Evolutionary conservation across 306 rosid genomes (phyloP), one percentile per base, ranked within the genome.

Genomic region (Cucurbita pepo): DNA sequence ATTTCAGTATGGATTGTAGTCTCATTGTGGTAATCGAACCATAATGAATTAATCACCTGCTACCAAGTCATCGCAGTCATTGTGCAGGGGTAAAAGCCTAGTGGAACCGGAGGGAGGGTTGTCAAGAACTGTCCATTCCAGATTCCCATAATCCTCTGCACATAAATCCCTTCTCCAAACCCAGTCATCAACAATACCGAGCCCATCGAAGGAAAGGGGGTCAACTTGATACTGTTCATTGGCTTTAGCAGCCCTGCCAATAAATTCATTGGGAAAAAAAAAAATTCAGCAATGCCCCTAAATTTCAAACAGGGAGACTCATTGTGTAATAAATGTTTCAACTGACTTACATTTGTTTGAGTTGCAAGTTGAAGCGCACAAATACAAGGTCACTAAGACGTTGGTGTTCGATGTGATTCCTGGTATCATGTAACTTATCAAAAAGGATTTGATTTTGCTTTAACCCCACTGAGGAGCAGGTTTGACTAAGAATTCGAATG

Each of bases 401-500:
- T 75, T 88, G 96, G 66, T 82, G 91, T 88, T 92, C 96, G 48
- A 90, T 81, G 73, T 75, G 79, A 80, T 90, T 92, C 83, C 85
- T 83, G 70, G 88, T 83, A 45, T 80, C 76, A 73, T 82, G 71
- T 65, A 77, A 74, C 76, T 87, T 90, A 72, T 86, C 91, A 36
- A 81, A 77, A 78, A 80, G 86, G 83, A 79, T 76, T 72, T 79
- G 81, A 73, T 81, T 90, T 80, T 74, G 83, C 83, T 82, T 87
- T 74, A 82, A 82, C 51, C 79, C 74, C 75, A 78, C 47, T 25
- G 72, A 75, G 74, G 91, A 80, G 84, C 93, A 90, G 62, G 96
- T 88, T 81, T 90, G 98, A 70, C 96, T 87, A 80, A 93, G 98
- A 83, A 93, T 85, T 16, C 85, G 93, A 73, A 87, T 81, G 16